Conservation (phyloP, 768 basidiomycete genomes). For the Lentinus brumalis region DNA sequence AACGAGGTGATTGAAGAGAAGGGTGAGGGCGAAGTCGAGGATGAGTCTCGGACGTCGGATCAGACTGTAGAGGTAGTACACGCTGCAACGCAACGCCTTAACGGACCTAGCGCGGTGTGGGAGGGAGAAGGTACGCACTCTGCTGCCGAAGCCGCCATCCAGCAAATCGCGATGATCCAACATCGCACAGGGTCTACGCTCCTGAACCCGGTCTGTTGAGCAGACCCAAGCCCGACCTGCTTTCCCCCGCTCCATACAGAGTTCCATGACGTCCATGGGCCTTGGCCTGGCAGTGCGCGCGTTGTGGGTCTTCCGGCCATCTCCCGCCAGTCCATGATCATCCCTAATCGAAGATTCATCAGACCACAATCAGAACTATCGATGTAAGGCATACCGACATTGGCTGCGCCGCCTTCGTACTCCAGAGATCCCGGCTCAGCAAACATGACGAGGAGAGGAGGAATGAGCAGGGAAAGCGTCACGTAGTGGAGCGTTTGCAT, state of each 20-base stretch:
- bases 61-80: slow-evolving; percentile 84
- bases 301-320: slow-evolving; percentile 86
- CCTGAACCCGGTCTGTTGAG: slow-evolving; percentile 56
- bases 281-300: slow-evolving; percentile 60
- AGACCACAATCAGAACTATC: neutral
- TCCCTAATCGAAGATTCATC: slow-evolving; percentile 45
- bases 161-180: slow-evolving; percentile 88
- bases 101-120: neutral
- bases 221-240: slow-evolving; percentile 63
- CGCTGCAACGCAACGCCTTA: slow-evolving; percentile 43
- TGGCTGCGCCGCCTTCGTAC: slow-evolving; percentile 80
- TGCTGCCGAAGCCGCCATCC: slow-evolving; percentile 78
- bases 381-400: slow-evolving; percentile 53
- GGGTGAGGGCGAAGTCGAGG: slow-evolving; percentile 91
- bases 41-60: slow-evolving; percentile 91
- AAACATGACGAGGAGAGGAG: slow-evolving; percentile 74
- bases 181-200: slow-evolving; percentile 78
- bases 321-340: slow-evolving; percentile 98
- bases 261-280: slow-evolving; percentile 64
- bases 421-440: slow-evolving; percentile 70
- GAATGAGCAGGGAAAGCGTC: slow-evolving; percentile 78
- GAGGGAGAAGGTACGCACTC: slow-evolving; percentile 63
- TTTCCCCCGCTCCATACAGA: slow-evolving; percentile 84
- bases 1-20: slow-evolving; percentile 89
- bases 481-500: slow-evolving; percentile 95